Percentiles rank a stretch among this genome's conserved stretches.
Evolutionary conservation across 2,329 filamentous ascomycete species (phyloP).

Genomic region (Kalaharituber pfeilii): DNA sequence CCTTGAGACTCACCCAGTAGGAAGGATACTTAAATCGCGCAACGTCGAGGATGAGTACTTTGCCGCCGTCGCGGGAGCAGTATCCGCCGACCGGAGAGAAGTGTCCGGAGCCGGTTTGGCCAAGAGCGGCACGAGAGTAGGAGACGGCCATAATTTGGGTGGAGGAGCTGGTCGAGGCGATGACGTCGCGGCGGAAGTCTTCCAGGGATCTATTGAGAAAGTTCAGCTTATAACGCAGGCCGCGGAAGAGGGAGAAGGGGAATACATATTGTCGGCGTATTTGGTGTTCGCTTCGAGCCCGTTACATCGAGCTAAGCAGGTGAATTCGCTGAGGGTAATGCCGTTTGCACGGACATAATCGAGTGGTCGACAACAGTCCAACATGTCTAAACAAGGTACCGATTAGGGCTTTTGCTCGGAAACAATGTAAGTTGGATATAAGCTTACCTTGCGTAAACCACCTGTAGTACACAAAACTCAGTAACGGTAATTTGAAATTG

Average conservation of each 20-base stretch:
- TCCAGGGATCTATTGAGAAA: conserved; percentile 9
- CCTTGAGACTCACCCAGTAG: conserved; percentile 17
- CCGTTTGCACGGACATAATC: conserved; percentile 14
- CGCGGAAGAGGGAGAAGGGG: background rate
- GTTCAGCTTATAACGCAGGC: background rate
- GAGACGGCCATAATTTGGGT: conserved; percentile 14
- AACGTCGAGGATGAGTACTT: conserved; percentile 18
- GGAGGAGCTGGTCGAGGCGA: conserved; percentile 9
- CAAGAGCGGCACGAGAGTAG: conserved; percentile 16
- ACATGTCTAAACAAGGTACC: conserved; percentile 13
- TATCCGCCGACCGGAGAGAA: conserved; percentile 19
- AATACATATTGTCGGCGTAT: conserved; percentile 15
- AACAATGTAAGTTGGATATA: background rate
- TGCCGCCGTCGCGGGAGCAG: conserved; percentile 13
- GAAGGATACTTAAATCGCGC: conserved; percentile 19
- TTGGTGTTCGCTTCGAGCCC: conserved; percentile 15
- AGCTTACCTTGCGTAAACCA: conserved; percentile 14
- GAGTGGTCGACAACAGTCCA: conserved; percentile 17
- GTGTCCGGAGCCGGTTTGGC: conserved; percentile 16
- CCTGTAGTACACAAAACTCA: background rate
- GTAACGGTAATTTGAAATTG: background rate
- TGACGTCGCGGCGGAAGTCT: conserved; percentile 14
- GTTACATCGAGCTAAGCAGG: conserved; percentile 17
- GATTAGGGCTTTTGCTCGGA: background rate
- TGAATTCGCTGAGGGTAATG: conserved; percentile 17